Percentiles rank a stretch among this genome's conserved stretches.
Conservation (phyloP, 768 basidiomycete species). For the Mycena rebaudengoi region DNA sequence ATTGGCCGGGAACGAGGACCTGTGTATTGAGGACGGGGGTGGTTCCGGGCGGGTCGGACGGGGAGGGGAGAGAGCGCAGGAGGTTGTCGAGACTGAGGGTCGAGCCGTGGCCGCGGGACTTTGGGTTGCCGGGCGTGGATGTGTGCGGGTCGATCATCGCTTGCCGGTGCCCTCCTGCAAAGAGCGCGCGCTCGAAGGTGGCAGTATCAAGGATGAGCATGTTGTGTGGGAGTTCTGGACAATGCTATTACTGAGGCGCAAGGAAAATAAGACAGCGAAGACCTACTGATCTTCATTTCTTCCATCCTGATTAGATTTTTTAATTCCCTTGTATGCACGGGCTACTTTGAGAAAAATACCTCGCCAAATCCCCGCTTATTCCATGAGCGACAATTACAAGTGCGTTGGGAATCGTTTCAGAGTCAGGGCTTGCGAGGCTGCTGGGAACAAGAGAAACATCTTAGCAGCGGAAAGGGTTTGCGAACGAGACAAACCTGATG, state of each 20-base stretch:
- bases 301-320: no score
- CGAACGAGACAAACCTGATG: conserved; percentile 59
- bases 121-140: conserved; percentile 39
- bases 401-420: conserved; percentile 72
- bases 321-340: no score
- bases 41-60: conserved; percentile 27
- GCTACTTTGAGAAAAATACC: no score
- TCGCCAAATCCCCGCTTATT: conserved; percentile 60
- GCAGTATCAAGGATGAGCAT: conserved; percentile 73
- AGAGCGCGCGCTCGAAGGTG: conserved; percentile 69
- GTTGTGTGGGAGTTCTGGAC: conserved; percentile 76
- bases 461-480: conserved; percentile 1
- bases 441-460: conserved; percentile 46
- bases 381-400: conserved; percentile 79
- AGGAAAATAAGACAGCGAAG: background rate
- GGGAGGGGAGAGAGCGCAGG: conserved; percentile 63
- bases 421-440: conserved; percentile 79
- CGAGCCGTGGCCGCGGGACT: conserved; percentile 58
- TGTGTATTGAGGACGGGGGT: conserved; percentile 21
- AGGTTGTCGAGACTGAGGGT: conserved; percentile 70
- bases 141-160: conserved; percentile 69
- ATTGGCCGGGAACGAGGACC: conserved; percentile 13
- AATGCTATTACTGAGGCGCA: background rate
- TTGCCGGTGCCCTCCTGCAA: conserved; percentile 62
- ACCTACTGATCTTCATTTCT: conserved; percentile 84